Conservation (phyloP, 441 rosid species). For the Brassica hybrid region DNA sequence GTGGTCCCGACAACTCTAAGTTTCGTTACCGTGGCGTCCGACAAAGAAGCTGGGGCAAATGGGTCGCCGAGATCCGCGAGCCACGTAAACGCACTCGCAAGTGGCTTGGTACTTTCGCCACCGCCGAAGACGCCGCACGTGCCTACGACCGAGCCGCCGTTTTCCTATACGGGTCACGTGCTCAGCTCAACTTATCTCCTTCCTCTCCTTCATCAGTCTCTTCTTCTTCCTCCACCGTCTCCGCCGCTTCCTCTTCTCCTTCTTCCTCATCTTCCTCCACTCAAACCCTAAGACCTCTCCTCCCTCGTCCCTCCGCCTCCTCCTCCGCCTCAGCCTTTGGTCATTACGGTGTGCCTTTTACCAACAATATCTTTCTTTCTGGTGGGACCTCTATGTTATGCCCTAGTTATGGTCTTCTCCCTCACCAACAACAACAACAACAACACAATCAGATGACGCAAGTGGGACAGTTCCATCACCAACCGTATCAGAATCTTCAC, state of each 20-base stretch:
- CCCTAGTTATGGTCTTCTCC: constrained; percentile 37
- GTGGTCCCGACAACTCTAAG: constrained; percentile 91
- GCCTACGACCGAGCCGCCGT: constrained; percentile 96
- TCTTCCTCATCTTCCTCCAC: constrained; percentile 46
- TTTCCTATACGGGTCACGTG: constrained; percentile 80
- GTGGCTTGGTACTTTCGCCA: constrained; percentile 94
- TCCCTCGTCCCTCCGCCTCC: constrained; percentile 74
- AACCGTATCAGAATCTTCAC: constrained; percentile 33
- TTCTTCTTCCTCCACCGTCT: constrained; percentile 46
- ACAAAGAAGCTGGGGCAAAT: constrained; percentile 96
- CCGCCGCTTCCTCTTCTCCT: constrained; percentile 45
- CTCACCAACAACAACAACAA: constrained; percentile 24
- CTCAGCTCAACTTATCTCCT: constrained; percentile 83
- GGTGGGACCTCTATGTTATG: constrained; percentile 41
- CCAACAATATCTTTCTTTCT: constrained; percentile 32
- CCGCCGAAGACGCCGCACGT: constrained; percentile 95
- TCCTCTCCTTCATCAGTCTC: constrained; percentile 53
- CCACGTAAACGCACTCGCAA: constrained; percentile 86
- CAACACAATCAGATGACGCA: constrained; percentile 33
- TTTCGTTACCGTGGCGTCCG: constrained; percentile 88
- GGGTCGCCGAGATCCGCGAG: constrained; percentile 99
- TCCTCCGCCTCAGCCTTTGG: constrained; percentile 11
- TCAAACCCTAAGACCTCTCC: constrained; percentile 80
- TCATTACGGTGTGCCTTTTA: constrained; percentile 43
- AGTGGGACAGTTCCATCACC: constrained; percentile 30